Evolutionary conservation across 2,329 filamentous ascomycete species (phyloP).

Genomic region (Ascochyta lentis): DNA sequence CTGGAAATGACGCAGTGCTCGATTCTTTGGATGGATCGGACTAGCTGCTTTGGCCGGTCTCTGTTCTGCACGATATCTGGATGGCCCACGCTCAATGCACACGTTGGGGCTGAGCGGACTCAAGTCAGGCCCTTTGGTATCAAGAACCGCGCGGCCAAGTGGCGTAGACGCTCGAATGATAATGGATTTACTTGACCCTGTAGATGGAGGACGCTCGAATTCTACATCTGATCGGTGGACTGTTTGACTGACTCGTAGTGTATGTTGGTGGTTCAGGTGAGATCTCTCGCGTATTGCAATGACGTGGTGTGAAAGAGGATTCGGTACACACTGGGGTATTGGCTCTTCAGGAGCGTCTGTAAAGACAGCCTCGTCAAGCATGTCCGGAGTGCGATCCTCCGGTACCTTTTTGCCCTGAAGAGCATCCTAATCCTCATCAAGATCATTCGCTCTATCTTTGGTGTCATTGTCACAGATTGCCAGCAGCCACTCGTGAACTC

Average conservation of each 20-base stretch:
- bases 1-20: background rate
- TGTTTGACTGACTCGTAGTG: background rate
- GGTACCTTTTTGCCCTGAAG: background rate
- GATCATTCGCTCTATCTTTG: background rate
- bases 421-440: background rate
- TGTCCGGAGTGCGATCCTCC: background rate
- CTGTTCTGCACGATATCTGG: slow-evolving; percentile 19
- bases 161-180: background rate
- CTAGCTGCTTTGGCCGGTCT: background rate
- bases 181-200: background rate
- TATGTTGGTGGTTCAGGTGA: background rate
- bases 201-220: background rate
- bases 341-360: background rate
- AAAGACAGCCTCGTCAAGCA: background rate
- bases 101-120: slow-evolving; percentile 40
- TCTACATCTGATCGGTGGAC: background rate
- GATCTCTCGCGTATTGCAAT: background rate
- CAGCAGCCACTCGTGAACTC: slow-evolving; percentile 29
- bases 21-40: background rate
- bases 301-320: background rate
- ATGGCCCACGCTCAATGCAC: slow-evolving; percentile 38
- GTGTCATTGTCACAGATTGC: background rate
- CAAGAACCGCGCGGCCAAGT: background rate
- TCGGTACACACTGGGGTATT: too few relatives aligned
- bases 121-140: slow-evolving; percentile 13